Percentiles rank a stretch among this genome's conserved stretches.
phyloP scores from a whole-genome alignment of 768 basidiomycete genomes.

The Tremella mesenterica region DNA sequence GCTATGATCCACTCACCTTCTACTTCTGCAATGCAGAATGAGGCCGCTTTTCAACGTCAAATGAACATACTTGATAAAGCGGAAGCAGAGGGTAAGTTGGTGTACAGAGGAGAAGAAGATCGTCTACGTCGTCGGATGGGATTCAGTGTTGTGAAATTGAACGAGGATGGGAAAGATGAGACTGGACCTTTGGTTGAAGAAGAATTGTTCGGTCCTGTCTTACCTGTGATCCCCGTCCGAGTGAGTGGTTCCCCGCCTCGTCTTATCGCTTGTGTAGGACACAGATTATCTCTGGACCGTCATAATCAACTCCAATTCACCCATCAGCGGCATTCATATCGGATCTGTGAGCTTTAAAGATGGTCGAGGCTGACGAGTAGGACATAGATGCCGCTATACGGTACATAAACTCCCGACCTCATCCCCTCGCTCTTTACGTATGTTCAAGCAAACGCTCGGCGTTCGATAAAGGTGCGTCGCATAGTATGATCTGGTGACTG shows the following conservation, averaged over 20 bases:
- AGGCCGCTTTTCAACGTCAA: constrained; percentile 24
- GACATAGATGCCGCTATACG: constrained; percentile 37
- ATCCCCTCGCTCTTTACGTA: constrained; percentile 42
- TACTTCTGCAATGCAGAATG: constrained; percentile 9
- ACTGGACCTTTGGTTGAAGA: constrained; percentile 30
- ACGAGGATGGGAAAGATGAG: constrained; percentile 20
- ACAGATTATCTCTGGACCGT: too few species aligned
- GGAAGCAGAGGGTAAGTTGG: constrained; percentile 28
- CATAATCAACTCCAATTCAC: too few species aligned
- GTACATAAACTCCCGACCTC: constrained; percentile 35
- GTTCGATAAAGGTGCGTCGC: constrained; percentile 35
- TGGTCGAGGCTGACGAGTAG: constrained; percentile 14
- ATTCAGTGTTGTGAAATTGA: constrained; percentile 32
- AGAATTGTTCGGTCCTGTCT: constrained; percentile 44
- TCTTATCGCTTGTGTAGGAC: not conserved
- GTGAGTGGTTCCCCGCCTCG: constrained; percentile 14
- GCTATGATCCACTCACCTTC: constrained; percentile 18
- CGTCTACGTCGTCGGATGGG: constrained; percentile 29
- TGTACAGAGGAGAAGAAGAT: constrained; percentile 37
- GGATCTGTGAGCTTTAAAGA: too few species aligned
- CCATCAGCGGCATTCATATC: too few species aligned
- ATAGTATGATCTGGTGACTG: not conserved
- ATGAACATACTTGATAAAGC: constrained; percentile 29
- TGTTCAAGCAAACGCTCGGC: constrained; percentile 27
- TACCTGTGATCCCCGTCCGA: constrained; percentile 40